Evolutionary conservation across 352 stramenopile species (phyloP).

Genomic region (Phytophthora crassamura): DNA sequence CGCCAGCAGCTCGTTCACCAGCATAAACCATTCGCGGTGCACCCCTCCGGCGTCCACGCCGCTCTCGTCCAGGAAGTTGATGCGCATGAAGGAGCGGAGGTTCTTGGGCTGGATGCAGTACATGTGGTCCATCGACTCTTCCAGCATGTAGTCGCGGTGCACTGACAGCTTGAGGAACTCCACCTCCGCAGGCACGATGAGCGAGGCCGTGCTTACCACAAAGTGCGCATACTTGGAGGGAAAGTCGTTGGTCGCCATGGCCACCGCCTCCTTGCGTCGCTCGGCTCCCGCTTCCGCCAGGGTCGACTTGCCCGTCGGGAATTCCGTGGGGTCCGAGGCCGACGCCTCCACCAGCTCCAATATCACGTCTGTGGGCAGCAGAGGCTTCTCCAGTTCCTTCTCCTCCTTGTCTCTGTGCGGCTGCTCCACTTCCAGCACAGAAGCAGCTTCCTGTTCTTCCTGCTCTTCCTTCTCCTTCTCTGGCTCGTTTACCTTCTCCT

Average conservation of each 20-base stretch:
- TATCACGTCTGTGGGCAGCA: slow-evolving; percentile 30
- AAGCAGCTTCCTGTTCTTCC: slow-evolving; percentile 3
- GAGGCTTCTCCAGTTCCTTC: slow-evolving; percentile 10
- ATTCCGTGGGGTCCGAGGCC: slow-evolving; percentile 28
- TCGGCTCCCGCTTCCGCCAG: slow-evolving; percentile 38
- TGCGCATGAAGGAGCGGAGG: slow-evolving; percentile 79
- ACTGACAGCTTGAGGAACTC: slow-evolving; percentile 76
- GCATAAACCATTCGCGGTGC: slow-evolving; percentile 94
- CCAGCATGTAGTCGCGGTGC: slow-evolving; percentile 65
- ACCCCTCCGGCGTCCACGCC: slow-evolving; percentile 89
- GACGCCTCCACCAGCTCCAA: slow-evolving; percentile 41
- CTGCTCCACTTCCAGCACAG: slow-evolving; percentile 25
- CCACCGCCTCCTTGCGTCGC: slow-evolving; percentile 49
- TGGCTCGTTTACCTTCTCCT: slow-evolving; percentile 18
- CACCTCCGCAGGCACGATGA: slow-evolving; percentile 67
- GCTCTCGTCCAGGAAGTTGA: slow-evolving; percentile 88
- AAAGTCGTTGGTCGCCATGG: slow-evolving; percentile 59
- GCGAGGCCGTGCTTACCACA: slow-evolving; percentile 67
- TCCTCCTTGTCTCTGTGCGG: slow-evolving; percentile 25
- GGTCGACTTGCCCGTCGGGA: slow-evolving; percentile 42
- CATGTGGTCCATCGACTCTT: slow-evolving; percentile 78
- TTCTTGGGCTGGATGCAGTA: slow-evolving; percentile 62
- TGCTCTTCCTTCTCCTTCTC: slow-evolving; percentile 4
- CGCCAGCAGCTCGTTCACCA: slow-evolving; percentile 70
- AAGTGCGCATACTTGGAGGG: slow-evolving; percentile 82